Percentiles rank a stretch among this genome's conserved stretches.
Conservation (phyloP, 768 basidiomycete genomes). For the Suillus ampliporus region DNA sequence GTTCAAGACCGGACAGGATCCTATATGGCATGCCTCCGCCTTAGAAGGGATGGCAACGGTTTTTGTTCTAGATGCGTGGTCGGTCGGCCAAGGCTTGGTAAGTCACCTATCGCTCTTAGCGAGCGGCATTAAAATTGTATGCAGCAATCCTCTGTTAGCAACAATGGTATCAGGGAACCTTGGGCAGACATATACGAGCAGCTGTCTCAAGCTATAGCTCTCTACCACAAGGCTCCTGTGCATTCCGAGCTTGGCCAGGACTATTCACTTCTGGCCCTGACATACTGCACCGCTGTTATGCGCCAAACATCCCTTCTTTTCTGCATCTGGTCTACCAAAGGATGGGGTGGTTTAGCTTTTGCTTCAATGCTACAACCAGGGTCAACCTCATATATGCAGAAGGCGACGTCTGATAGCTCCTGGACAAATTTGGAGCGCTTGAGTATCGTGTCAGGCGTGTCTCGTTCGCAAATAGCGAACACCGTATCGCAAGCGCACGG, state of each 20-base stretch:
- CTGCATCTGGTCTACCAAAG: constrained; percentile 84
- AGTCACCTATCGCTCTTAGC: constrained; percentile 36
- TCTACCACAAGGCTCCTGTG: constrained; percentile 66
- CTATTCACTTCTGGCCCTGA: constrained; percentile 65
- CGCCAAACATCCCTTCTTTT: constrained; percentile 78
- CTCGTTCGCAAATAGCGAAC: constrained; percentile 68
- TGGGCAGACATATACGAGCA: constrained; percentile 82
- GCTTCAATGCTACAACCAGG: constrained; percentile 74
- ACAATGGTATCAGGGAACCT: constrained; percentile 56
- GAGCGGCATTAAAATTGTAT: constrained; percentile 23
- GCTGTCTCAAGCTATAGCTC: constrained; percentile 60
- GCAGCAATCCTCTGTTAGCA: constrained; percentile 60
- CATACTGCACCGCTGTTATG: constrained; percentile 70
- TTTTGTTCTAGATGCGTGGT: constrained; percentile 85
- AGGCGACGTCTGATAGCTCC: constrained; percentile 55
- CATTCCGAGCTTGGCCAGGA: constrained; percentile 58
- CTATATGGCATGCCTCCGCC: constrained; percentile 88
- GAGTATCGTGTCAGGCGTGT: constrained; percentile 69
- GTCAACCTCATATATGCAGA: constrained; percentile 62
- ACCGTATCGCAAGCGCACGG: constrained; percentile 79
- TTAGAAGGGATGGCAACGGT: constrained; percentile 86
- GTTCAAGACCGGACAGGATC: constrained; percentile 77
- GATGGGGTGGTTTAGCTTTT: constrained; percentile 83
- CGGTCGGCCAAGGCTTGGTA: constrained; percentile 72
- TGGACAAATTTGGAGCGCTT: constrained; percentile 67